These are phyloP conservation scores for Citrus cavaleriei DNA, from an alignment of 345 rosid species.

Conservation along the genomic window DNA sequence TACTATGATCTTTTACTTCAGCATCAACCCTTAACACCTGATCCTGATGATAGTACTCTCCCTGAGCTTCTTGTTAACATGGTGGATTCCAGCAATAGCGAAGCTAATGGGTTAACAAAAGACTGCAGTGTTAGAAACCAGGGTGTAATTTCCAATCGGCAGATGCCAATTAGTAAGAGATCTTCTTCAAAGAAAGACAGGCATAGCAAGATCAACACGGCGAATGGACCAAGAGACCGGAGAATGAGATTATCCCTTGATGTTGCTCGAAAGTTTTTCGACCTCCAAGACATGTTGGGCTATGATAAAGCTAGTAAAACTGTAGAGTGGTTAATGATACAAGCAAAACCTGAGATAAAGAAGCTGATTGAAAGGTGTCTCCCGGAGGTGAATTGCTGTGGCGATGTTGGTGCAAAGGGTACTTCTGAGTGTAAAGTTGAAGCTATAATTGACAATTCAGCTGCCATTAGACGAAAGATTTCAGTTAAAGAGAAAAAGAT, in stretches of 20 bases:
- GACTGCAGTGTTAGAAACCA: not conserved
- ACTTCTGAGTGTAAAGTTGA: constrained; percentile 45
- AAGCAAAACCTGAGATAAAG: constrained; percentile 55
- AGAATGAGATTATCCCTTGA: constrained; percentile 81
- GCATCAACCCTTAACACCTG: constrained; percentile 17
- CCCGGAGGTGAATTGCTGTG: constrained; percentile 11
- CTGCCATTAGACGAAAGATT: constrained; percentile 7
- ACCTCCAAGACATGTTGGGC: constrained; percentile 78
- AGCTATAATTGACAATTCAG: constrained; percentile 22
- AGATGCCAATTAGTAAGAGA: constrained; percentile 32
- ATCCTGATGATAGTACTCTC: constrained; percentile 1
- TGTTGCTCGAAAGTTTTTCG: constrained; percentile 67
- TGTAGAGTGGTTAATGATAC: constrained; percentile 73
- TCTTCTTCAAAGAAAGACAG: constrained; percentile 51
- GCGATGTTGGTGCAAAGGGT: constrained; percentile 15
- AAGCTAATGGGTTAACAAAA: not conserved
- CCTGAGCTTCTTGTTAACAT: constrained; percentile 25
- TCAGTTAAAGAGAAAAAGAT: constrained; percentile 23
- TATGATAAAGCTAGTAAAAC: constrained; percentile 83
- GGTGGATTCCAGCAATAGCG: constrained; percentile 24
- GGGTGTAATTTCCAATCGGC: not conserved
- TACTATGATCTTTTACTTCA: constrained; percentile 24
- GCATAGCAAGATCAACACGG: constrained; percentile 86
- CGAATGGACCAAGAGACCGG: constrained; percentile 76
- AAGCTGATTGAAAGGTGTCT: constrained; percentile 27